These are phyloP conservation scores for Trichoderma oligosporum DNA, from an alignment of 2,329 filamentous ascomycete genomes.

Conservation along the genomic window DNA sequence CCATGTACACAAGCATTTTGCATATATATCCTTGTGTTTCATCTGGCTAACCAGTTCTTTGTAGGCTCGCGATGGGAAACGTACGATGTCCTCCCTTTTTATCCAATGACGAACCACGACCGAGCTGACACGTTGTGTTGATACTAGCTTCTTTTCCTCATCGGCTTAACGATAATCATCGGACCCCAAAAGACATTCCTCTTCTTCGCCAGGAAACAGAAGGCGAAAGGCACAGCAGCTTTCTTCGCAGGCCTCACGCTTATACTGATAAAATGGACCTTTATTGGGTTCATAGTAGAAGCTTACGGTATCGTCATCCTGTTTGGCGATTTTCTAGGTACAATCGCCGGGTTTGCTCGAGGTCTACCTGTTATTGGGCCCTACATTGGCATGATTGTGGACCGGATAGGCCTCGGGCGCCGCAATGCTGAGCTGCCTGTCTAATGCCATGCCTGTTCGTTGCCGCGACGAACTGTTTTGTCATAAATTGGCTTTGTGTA, in stretches of 20 bases:
- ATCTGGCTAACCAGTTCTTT: not conserved
- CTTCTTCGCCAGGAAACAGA: slow-evolving; percentile 93
- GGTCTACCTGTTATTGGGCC: slow-evolving; percentile 82
- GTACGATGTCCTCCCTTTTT: slow-evolving; percentile 45
- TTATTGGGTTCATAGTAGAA: slow-evolving; percentile 87
- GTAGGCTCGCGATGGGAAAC: slow-evolving; percentile 94
- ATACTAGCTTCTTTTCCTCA: slow-evolving; percentile 86
- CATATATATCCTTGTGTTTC: not conserved
- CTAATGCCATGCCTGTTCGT: slow-evolving; percentile 35
- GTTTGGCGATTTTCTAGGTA: slow-evolving; percentile 95
- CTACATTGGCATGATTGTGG: slow-evolving; percentile 72
- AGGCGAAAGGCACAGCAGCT: slow-evolving; percentile 83
- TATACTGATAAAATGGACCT: slow-evolving; percentile 85
- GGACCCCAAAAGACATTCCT: slow-evolving; percentile 83
- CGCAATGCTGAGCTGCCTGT: slow-evolving; percentile 76
- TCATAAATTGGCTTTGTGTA: not conserved
- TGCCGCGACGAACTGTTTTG: not conserved
- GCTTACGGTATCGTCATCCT: slow-evolving; percentile 88
- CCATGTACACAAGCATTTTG: not conserved
- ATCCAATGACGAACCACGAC: slow-evolving; percentile 19
- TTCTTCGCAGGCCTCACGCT: slow-evolving; percentile 80
- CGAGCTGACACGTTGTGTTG: slow-evolving; percentile 17
- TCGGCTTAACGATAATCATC: slow-evolving; percentile 94
- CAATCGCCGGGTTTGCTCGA: slow-evolving; percentile 81
- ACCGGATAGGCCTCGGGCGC: slow-evolving; percentile 64